Evolutionary conservation across 805 yeast genomes (phyloP).

Genomic region (Ogataea neopini): DNA sequence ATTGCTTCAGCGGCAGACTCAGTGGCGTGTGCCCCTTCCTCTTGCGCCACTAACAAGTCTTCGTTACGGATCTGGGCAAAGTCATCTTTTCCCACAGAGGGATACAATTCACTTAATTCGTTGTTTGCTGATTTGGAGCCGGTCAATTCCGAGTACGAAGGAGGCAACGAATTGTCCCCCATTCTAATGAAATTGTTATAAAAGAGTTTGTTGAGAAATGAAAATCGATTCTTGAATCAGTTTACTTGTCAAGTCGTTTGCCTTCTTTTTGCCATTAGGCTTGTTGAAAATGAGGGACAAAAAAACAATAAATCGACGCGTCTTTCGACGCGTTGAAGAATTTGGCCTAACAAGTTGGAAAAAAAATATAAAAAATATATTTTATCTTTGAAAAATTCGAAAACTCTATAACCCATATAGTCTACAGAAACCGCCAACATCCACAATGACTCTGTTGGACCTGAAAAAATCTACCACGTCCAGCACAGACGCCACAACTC

Average conservation of each 20-base stretch:
- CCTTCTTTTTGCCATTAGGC: conserved; percentile 7
- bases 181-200: background rate
- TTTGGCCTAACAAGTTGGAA: background rate
- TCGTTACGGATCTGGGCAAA: conserved; percentile 9
- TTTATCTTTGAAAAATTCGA: background rate
- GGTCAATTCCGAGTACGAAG: conserved; percentile 11
- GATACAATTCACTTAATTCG: conserved; percentile 18
- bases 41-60: conserved; percentile 12
- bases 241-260: conserved; percentile 3
- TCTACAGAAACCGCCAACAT: background rate
- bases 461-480: too few relatives aligned
- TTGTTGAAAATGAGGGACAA: background rate
- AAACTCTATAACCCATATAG: background rate
- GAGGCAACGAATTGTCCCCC: conserved; percentile 15
- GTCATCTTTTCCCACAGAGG: conserved; percentile 11
- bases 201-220: background rate
- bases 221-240: background rate
- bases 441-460: background rate
- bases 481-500: background rate
- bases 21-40: conserved; percentile 5
- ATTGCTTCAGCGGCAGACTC: background rate
- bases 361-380: background rate
- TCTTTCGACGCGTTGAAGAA: conserved; percentile 10
- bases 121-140: background rate
- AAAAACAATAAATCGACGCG: conserved; percentile 1